Conservation (phyloP, 2,329 filamentous ascomycete genomes). For the Monilinia polystroma region DNA sequence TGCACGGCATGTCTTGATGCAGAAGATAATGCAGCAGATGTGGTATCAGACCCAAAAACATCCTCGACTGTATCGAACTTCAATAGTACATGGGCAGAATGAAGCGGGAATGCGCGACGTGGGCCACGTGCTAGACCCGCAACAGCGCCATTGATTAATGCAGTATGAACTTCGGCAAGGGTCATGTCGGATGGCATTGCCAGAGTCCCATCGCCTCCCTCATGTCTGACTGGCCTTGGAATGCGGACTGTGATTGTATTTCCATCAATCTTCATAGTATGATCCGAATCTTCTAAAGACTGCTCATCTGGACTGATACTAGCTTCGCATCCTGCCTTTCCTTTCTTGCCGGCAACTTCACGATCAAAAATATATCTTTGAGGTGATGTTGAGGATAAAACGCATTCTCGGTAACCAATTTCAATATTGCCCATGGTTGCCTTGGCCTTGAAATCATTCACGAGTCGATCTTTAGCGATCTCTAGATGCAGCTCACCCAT, state of each 20-base stretch:
- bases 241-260: constrained; percentile 65
- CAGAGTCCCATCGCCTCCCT: constrained; percentile 41
- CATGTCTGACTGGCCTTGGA: constrained; percentile 34
- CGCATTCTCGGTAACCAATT: constrained; percentile 89
- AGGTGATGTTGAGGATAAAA: constrained; percentile 56
- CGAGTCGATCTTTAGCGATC: constrained; percentile 82
- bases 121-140: constrained; percentile 85
- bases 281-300: constrained; percentile 43
- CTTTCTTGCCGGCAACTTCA: constrained; percentile 74
- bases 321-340: constrained; percentile 74
- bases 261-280: constrained; percentile 59
- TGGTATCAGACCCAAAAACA: constrained; percentile 65
- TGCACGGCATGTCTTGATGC: constrained; percentile 68
- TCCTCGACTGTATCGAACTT: constrained; percentile 64
- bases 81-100: constrained; percentile 70
- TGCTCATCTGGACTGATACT: constrained; percentile 60
- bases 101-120: constrained; percentile 74
- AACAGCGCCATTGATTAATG: constrained; percentile 74
- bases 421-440: constrained; percentile 85
- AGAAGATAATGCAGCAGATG: constrained; percentile 65
- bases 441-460: constrained; percentile 85
- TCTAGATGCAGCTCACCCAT: constrained; percentile 97
- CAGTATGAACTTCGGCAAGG: constrained; percentile 48
- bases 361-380: constrained; percentile 70
- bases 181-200: constrained; percentile 55